phyloP scores from a whole-genome alignment of 2,329 filamentous ascomycete genomes.

The Ceratocystis alfenasii region DNA sequence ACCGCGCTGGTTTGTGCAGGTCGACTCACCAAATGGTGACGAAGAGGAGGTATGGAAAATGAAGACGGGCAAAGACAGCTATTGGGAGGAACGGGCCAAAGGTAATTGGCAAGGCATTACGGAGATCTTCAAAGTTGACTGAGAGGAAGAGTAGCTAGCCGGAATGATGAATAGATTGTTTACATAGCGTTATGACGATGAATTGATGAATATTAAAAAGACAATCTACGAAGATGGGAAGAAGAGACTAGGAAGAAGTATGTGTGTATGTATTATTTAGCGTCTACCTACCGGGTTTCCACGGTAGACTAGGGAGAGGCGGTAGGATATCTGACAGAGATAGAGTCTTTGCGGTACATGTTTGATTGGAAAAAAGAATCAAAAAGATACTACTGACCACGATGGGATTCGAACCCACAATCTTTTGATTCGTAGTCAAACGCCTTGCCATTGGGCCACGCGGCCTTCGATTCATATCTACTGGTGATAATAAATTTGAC shows the following conservation, averaged over 20 bases:
- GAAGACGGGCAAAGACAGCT: conserved; percentile 71
- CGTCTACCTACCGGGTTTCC: no score
- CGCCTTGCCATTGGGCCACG: conserved; percentile 22
- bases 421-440: conserved; percentile 23
- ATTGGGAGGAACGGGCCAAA: conserved; percentile 75
- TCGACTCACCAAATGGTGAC: conserved; percentile 39
- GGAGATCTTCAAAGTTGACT: conserved; percentile 36
- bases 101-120: conserved; percentile 52
- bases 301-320: neutral
- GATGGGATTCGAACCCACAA: conserved; percentile 22
- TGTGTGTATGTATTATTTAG: no score
- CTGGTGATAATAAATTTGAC: rapidly evolving
- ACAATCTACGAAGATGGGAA: neutral
- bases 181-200: conserved; percentile 7
- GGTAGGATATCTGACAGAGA: no score
- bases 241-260: neutral
- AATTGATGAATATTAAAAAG: conserved; percentile 6
- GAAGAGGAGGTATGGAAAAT: conserved; percentile 63
- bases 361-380: no score
- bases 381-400: conserved; percentile 16
- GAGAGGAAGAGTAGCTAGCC: neutral
- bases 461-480: conserved; percentile 2
- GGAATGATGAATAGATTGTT: neutral
- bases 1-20: conserved; percentile 75
- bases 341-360: neutral